Percentiles rank a stretch among this genome's conserved stretches.
phyloP scores from a whole-genome alignment of 345 rosid species.

The Lagerstroemia speciosa region DNA sequence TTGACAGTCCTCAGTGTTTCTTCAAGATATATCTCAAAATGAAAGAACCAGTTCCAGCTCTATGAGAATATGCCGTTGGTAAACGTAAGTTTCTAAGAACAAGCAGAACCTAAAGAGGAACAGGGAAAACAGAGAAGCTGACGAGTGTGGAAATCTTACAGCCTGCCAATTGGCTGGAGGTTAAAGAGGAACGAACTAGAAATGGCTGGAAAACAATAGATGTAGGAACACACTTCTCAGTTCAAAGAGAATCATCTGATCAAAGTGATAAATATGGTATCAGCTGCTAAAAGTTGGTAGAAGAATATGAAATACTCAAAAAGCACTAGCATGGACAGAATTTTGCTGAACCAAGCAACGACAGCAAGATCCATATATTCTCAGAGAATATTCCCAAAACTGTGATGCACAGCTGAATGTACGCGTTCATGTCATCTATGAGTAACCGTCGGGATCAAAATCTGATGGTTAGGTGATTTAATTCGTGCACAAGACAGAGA shows the following conservation, averaged over 20 bases:
- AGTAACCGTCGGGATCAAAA: not conserved
- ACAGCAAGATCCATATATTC: not conserved
- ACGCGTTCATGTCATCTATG: no score
- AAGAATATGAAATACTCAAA: no score
- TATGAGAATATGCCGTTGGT: not conserved
- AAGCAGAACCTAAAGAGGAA: not conserved
- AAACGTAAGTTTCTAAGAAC: not conserved
- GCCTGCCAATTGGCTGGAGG: not conserved
- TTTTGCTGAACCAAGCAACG: not conserved
- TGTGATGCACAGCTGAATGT: not conserved
- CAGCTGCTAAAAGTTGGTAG: not conserved
- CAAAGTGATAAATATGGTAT: not conserved
- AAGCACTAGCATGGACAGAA: not conserved
- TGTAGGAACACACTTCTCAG: not conserved
- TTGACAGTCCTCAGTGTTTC: not conserved
- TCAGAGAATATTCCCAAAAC: not conserved
- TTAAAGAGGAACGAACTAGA: not conserved
- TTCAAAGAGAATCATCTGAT: not conserved
- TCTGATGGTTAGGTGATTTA: no score
- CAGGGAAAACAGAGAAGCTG: not conserved
- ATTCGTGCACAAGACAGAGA: not conserved
- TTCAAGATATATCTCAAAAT: not conserved
- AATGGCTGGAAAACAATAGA: not conserved
- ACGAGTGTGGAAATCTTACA: not conserved
- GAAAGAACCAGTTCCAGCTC: not conserved